A percentile compares a stretch with the other conserved stretches of the same genome.
Evolutionary conservation across 2,329 filamentous ascomycete species (phyloP).

Genomic region (Neospermospora avenae): DNA sequence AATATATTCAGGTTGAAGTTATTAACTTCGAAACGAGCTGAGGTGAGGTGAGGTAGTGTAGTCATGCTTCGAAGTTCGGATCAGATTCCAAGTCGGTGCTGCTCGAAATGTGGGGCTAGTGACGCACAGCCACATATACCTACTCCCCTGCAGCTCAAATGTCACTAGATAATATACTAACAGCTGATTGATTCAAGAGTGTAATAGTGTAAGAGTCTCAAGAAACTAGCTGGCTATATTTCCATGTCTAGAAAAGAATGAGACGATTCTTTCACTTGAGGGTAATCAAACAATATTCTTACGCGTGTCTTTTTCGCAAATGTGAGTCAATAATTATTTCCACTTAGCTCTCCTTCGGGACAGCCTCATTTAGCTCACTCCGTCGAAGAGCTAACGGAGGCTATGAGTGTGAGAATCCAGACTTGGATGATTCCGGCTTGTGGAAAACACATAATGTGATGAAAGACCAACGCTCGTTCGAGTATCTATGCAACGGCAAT

Average conservation of each 20-base stretch:
- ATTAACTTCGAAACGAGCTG: not conserved
- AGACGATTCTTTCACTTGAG: too few relatives aligned
- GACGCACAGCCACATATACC: not conserved
- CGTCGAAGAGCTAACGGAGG: not conserved
- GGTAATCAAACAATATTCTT: not conserved
- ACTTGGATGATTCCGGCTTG: not conserved
- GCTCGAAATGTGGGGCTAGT: not conserved
- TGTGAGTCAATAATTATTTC: not conserved
- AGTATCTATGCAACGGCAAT: not conserved
- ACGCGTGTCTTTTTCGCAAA: not conserved
- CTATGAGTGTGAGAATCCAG: not conserved
- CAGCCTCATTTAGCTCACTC: not conserved
- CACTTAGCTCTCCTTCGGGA: not conserved
- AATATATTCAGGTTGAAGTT: not conserved
- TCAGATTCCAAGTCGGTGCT: too few relatives aligned
- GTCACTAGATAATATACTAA: too few relatives aligned
- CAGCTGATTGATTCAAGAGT: too few relatives aligned
- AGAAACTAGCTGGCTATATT: too few relatives aligned
- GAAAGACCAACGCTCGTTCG: not conserved
- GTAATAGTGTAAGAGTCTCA: too few relatives aligned
- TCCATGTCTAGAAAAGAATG: too few relatives aligned
- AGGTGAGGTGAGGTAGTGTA: not conserved
- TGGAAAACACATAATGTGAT: not conserved
- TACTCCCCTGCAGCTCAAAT: too few relatives aligned
- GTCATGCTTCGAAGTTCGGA: not conserved